A percentile compares a stretch with the other conserved stretches of the same genome.
Conservation (phyloP, 2,329 filamentous ascomycete species). For the Moelleriella libera region DNA sequence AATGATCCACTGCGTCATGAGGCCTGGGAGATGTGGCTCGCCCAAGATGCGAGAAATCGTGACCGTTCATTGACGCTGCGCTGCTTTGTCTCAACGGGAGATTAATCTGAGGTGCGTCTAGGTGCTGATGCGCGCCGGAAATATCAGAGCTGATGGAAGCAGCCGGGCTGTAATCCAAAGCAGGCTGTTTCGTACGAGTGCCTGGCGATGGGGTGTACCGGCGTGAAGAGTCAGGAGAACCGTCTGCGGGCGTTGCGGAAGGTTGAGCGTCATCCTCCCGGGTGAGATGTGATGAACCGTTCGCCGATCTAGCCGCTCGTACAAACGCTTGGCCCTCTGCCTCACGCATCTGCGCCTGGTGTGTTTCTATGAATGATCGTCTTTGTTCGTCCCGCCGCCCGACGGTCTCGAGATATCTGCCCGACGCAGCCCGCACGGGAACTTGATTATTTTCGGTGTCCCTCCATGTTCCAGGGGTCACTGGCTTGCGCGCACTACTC, state of each 20-base stretch:
- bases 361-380: conserved; percentile 42
- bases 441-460: conserved; percentile 11
- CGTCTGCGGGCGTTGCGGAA: conserved; percentile 6
- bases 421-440: conserved; percentile 18
- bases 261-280: conserved; percentile 15
- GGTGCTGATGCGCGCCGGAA: conserved; percentile 14
- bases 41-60: conserved; percentile 7
- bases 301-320: conserved; percentile 26
- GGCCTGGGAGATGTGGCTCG: conserved; percentile 22
- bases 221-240: conserved; percentile 13
- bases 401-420: conserved; percentile 27
- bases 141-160: conserved; percentile 19
- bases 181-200: conserved; percentile 9
- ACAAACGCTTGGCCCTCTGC: conserved; percentile 46
- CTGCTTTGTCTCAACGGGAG: conserved; percentile 11
- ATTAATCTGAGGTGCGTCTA: conserved; percentile 5
- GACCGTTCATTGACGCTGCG: conserved; percentile 11
- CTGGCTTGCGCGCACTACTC: background rate
- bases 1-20: conserved; percentile 26
- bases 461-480: background rate
- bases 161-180: conserved; percentile 26
- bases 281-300: conserved; percentile 16
- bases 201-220: conserved; percentile 15
- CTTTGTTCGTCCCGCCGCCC: conserved; percentile 34
- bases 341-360: conserved; percentile 44